Base-by-base conservation (phyloP, 495 filamentous ascomycete species). In the Penicillium verhagenii region DNA sequence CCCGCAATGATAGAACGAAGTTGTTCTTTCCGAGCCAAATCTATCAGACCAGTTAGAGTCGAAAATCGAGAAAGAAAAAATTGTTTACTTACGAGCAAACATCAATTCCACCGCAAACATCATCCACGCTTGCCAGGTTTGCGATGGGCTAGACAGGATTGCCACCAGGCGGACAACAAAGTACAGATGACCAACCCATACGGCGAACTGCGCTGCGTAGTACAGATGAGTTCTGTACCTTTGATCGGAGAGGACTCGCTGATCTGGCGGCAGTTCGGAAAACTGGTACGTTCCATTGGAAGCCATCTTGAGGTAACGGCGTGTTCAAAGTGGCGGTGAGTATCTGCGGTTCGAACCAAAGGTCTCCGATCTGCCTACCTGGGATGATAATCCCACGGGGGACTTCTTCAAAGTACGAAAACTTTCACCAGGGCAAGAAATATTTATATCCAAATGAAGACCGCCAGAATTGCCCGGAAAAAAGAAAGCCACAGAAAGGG, bases 81-180 rank as follows among this genome's bases (percentile, higher is more conserved):
- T n/a, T n/a, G 16, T 18, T 14, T 13, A 61, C 68, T 43, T 46
- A 71, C 70, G 55, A 40, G 61, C 45, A 35, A 70, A 70, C 0
- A 70, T 48, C 20, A 50, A 52, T 47, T 73, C 70, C 28, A 70
- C 55, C 3, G 47, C 26, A 11, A 71, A n/a, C 57, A 71, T 68
- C 14, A 42, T 19, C 70, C 66, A 73, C 42, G 63, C 66, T 40
- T 61, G 61, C 68, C 68, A 73, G 45, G 60, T 63, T 42, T 40
- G 53, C 14, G 50, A 28, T 0, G 53, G 33, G 1, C 35, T 28
- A 6, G 44, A 50, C 14, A 60, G 19, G 14, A 66, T 8, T 25
- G 61, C 40, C 2, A 59, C 47, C 13, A 65, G 25, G 6, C 70
- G 66, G 16, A 58, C 26, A 3, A 31, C 16, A 10, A 70, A 62